A percentile compares a stretch with the other conserved stretches of the same genome.
These are phyloP conservation scores for Blastobotrys ciferrii DNA, from an alignment of 1,139 yeast species.

Conservation along the genomic window DNA sequence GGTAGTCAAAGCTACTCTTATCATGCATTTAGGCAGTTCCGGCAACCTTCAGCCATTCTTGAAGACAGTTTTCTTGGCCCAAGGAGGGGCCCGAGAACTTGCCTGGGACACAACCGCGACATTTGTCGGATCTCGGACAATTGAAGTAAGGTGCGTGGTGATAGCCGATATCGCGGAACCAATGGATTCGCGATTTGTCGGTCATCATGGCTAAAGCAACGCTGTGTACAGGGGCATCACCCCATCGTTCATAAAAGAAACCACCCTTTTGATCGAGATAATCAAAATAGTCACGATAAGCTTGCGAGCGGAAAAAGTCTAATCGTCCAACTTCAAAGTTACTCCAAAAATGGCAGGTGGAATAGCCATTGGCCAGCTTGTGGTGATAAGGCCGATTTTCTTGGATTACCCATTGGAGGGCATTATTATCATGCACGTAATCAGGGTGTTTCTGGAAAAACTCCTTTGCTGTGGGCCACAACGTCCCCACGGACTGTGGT, in stretches of 20 bases:
- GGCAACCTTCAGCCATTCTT: slow-evolving; percentile 59
- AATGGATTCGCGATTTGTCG: slow-evolving; percentile 66
- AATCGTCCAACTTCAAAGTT: slow-evolving; percentile 78
- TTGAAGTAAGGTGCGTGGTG: slow-evolving; percentile 68
- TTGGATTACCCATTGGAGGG: slow-evolving; percentile 73
- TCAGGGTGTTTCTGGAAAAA: slow-evolving; percentile 58
- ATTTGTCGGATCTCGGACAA: slow-evolving; percentile 55
- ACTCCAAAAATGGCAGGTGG: slow-evolving; percentile 88
- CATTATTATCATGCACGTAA: slow-evolving; percentile 62
- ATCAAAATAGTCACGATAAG: slow-evolving; percentile 64
- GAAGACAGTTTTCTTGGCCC: slow-evolving; percentile 67
- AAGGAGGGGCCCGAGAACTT: slow-evolving; percentile 48
- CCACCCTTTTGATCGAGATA: slow-evolving; percentile 68
- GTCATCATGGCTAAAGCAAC: slow-evolving; percentile 73
- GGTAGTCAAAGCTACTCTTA: too few relatives aligned
- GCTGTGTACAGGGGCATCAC: slow-evolving; percentile 88
- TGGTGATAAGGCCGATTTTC: slow-evolving; percentile 44
- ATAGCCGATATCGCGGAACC: slow-evolving; percentile 89
- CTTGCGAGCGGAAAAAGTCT: slow-evolving; percentile 70
- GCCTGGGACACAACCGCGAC: slow-evolving; percentile 47
- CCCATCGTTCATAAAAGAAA: slow-evolving; percentile 87
- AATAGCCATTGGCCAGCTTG: slow-evolving; percentile 59
- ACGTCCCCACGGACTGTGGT: slow-evolving; percentile 55
- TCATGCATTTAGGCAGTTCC: slow-evolving; percentile 17
- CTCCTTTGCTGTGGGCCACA: slow-evolving; percentile 69